Evolutionary conservation across 305 asterid genomes (phyloP), one percentile per base, ranked within the genome.

Genomic region (Rubia tinctorum): DNA sequence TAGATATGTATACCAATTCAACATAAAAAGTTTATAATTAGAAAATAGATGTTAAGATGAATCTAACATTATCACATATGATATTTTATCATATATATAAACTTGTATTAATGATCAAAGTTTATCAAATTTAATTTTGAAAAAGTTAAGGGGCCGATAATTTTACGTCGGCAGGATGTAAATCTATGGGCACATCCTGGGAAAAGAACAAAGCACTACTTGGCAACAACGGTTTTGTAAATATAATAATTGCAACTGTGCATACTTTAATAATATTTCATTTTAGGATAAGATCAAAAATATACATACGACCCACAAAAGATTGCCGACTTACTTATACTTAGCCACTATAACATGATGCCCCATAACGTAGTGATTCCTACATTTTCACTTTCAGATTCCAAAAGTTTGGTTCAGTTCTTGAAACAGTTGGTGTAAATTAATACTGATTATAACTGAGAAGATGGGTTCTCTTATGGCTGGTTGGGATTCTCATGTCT

Each of bases 381-480:
- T 53, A 5, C 7, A 49, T 49, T 18, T 17, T 22, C 8, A 18
- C 23, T 53, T 5, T 5, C 3, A 53, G 22, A 51, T 51, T 51
- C 22, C 22, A 17, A 17, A 30, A 8, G 9, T 51, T 51, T 1
- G 6, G 5, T 51, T 51, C 22, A 51, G 58, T 17, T 51, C 22
- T 51, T 17, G 22, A 51, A 51, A 51, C 8, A 4, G 45, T 4
- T 4, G 34, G 2, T 30, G 34, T n/a, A n/a, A n/a, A n/a, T n/a
- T 3, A 30, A 30, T 30, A 30, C 34, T n/a, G n/a, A n/a, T n/a
- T n/a, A n/a, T 30, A 30, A 44, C 5, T 44, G 49, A 0, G 1
- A 25, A 25, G 39, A 60, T 93, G 98, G 97, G 98, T 80, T 93
- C 98, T 84, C 96, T 93, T 27, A 89, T 91, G 97, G 88, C 92